Evolutionary conservation across 73 alveolate species (phyloP).

Genomic region (Paramecium sexaurelia): DNA sequence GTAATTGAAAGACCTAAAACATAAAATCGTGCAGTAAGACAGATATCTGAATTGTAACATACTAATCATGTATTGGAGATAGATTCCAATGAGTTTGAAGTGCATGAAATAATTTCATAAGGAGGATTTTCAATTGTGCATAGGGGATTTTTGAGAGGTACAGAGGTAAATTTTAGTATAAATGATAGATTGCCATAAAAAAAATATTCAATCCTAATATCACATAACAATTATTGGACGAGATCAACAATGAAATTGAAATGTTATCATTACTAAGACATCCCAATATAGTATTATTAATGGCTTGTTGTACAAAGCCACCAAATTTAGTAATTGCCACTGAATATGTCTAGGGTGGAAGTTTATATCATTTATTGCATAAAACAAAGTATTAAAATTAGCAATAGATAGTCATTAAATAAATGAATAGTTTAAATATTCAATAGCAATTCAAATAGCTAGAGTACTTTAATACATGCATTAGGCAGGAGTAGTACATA

Average conservation of each 20-base stretch:
- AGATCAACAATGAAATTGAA: constrained; percentile 93
- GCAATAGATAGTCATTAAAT: constrained; percentile 69
- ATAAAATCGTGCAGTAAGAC: constrained; percentile 8
- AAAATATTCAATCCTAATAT: constrained; percentile 96
- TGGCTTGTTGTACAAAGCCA: constrained; percentile 92
- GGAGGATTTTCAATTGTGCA: constrained; percentile 98
- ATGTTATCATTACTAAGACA: constrained; percentile 96
- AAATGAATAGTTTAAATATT: constrained; percentile 77
- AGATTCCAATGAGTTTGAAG: constrained; percentile 78
- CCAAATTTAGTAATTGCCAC: constrained; percentile 93
- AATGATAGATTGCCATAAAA: constrained; percentile 83
- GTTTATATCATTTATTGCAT: constrained; percentile 91
- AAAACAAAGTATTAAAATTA: constrained; percentile 70
- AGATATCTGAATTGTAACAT: constrained; percentile 65
- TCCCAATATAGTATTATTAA: constrained; percentile 92
- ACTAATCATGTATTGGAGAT: constrained; percentile 75
- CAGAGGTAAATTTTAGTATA: constrained; percentile 73
- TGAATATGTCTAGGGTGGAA: constrained; percentile 87
- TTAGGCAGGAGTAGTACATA: constrained; percentile 93
- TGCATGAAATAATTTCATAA: constrained; percentile 89
- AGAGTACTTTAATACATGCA: constrained; percentile 88
- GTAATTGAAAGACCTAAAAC: constrained; percentile 34
- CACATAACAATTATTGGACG: constrained; percentile 90
- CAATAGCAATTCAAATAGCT: constrained; percentile 84
- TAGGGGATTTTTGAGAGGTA: constrained; percentile 87